Evolutionary conservation across 768 basidiomycete genomes (phyloP), one percentile per base, ranked within the genome.

Genomic region (Kwoniella mangroviensis): DNA sequence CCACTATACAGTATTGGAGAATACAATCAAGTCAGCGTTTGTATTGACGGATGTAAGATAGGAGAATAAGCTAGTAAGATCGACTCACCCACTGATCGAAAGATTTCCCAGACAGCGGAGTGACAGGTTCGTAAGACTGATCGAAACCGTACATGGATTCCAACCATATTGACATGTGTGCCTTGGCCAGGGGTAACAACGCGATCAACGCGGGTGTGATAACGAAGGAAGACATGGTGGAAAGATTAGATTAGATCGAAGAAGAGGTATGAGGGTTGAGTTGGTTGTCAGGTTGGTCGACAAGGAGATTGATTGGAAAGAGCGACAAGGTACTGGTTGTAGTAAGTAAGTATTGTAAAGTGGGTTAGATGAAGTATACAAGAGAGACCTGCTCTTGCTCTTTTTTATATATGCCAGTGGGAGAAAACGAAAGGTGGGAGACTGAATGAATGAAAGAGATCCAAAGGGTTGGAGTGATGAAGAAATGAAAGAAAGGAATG

Each of bases 81-180:
- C 42, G 41, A 69, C 73, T 68, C 28, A 71, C 73, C 70, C 70
- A 71, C 59, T 74, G 58, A 59, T 69, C 49, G 61, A 74, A 74
- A 21, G 69, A 56, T 63, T 67, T 70, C 24, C 62, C 62, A 28
- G 73, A 55, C 21, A 74, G 28, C 19, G 67, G 70, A n/a, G 62
- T 56, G 15, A 69, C 63, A 60, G 58, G 58, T 42, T 60, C 58
- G 7, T 61, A 59, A 15, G 55, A 57, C 40, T 67, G 57, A 17
- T 54, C 62, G 56, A 71, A 71, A 34, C 70, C 67, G 43, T 74
- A 71, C 63, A 53, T 60, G 12, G 69, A 70, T 5, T 68, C 63
- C 51, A 67, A 34, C 60, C 62, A 73, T 9, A 73, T 10, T 7
- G 61, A 54, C 73, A 73, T 71, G 45, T 74, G 73, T 10, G 66